phyloP scores from a whole-genome alignment of 164 flowering plant species.

The Magnolia sinica region DNA sequence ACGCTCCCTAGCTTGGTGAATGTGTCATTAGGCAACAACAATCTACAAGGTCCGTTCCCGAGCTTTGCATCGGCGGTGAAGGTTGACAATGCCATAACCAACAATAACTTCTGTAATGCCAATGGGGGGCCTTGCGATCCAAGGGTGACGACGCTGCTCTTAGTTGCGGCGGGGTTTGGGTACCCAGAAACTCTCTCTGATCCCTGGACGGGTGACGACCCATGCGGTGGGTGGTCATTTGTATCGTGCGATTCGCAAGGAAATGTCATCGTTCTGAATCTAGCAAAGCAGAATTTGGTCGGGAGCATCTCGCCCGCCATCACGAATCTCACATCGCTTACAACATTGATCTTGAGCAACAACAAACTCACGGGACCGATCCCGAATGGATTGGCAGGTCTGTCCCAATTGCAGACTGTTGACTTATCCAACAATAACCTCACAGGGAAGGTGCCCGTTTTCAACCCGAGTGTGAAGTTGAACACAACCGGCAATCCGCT shows the following conservation, averaged over 20 bases:
- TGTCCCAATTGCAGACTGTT: conserved; percentile 33
- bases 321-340: conserved; percentile 43
- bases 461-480: conserved; percentile 24
- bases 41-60: conserved; percentile 55
- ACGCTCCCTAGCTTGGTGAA: conserved; percentile 29
- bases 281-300: conserved; percentile 29
- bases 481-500: conserved; percentile 34
- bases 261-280: conserved; percentile 32
- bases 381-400: conserved; percentile 33
- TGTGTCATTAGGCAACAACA: conserved; percentile 49
- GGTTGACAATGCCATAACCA: conserved; percentile 12
- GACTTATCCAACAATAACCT: conserved; percentile 65
- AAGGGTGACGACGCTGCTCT: conserved; percentile 45
- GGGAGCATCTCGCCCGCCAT: conserved; percentile 55
- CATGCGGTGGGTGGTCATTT: conserved; percentile 47
- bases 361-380: conserved; percentile 47
- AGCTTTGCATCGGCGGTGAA: conserved; percentile 18
- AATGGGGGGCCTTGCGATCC: conserved; percentile 56
- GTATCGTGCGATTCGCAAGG: conserved; percentile 38
- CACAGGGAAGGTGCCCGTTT: conserved; percentile 37
- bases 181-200: conserved; percentile 46
- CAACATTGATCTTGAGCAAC: conserved; percentile 39
- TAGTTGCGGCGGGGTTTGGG: conserved; percentile 40
- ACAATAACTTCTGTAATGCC: conserved; percentile 40
- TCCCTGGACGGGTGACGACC: conserved; percentile 55